phyloP scores from a whole-genome alignment of 2,329 filamentous ascomycete species.

The Teratosphaeria pseudoeucalypti region DNA sequence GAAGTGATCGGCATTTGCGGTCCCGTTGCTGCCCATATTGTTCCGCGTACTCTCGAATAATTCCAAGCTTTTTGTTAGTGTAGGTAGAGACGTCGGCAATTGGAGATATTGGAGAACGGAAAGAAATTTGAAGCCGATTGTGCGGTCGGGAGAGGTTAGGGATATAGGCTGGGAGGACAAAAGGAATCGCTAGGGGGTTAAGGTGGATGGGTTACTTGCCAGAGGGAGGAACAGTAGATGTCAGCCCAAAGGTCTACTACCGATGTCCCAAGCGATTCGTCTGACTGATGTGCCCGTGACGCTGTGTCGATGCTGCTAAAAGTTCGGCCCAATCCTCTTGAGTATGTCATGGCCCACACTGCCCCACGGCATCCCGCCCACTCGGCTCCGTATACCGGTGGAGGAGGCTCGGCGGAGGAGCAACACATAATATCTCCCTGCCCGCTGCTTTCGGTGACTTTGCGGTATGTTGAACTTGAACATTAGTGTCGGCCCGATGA shows the following conservation, averaged over 20 bases:
- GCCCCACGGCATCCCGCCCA: background rate
- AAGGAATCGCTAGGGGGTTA: background rate
- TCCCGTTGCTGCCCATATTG: background rate
- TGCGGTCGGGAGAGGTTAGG: background rate
- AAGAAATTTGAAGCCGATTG: background rate
- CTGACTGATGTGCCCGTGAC: background rate
- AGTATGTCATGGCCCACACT: background rate
- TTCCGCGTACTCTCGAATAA: background rate
- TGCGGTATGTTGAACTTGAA: background rate
- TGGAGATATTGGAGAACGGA: background rate
- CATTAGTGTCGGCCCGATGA: background rate
- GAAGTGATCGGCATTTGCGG: background rate
- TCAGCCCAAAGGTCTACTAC: background rate
- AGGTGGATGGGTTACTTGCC: background rate
- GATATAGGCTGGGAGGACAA: background rate
- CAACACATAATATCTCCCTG: background rate
- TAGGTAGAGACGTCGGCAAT: background rate
- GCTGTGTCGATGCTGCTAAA: background rate
- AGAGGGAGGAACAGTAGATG: background rate
- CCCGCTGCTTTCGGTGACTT: background rate
- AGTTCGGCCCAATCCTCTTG: background rate
- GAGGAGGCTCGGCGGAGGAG: background rate
- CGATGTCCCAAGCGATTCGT: background rate
- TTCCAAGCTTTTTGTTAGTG: background rate
- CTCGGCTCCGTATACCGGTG: background rate